Base-by-base conservation (phyloP, 495 filamentous ascomycete species). In the Melanomma pulvis-pyrius region DNA sequence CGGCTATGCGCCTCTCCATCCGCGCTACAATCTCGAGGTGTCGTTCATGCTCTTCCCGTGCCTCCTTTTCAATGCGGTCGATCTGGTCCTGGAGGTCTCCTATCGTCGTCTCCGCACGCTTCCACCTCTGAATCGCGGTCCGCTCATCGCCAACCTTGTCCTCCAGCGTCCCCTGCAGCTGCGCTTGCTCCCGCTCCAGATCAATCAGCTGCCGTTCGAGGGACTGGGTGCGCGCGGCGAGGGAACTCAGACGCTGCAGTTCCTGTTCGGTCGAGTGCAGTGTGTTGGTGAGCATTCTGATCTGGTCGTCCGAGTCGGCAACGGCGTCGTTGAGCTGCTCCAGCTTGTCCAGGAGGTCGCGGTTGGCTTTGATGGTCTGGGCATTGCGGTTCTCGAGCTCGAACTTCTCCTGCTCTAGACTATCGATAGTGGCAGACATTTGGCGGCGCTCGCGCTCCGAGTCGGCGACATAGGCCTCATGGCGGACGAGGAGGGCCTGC, bases 381-480 rank as follows among this genome's bases (percentile, higher is more conserved):
- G 85, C 84, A 77, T 97, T 97, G 60, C 82, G 82, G 12, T 79
- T 78, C 74, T 96, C 90, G 28, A 93, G 83, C 58, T 87, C 80
- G 67, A 78, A 81, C 74, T 92, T 96, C 66, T 96, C 89, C 53
- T 76, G 78, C 77, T 97, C 92, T 21, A 98, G 79, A 65, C 80
- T 79, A 60, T 90, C 88, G 69, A 97, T 90, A 47, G 81, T 89
- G 39, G 80, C 77, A 13, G 82, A 80, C 80, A 96, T 85, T 30
- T 85, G 85, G 48, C 77, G 76, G 17, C 94, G 87, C 71, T 96
- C 91, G 56, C 87, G 83, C 80, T 96, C 92, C 55, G 92, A 90
- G 73, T 96, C 91, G 21, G 86, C 88, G 82, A 97, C 91, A 75
- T 96, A 97, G 41, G 87, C 85, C 79, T 97, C 93, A 83, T 98